Base-by-base conservation (phyloP, 805 yeast species). In the Saturnispora zaruensis region DNA sequence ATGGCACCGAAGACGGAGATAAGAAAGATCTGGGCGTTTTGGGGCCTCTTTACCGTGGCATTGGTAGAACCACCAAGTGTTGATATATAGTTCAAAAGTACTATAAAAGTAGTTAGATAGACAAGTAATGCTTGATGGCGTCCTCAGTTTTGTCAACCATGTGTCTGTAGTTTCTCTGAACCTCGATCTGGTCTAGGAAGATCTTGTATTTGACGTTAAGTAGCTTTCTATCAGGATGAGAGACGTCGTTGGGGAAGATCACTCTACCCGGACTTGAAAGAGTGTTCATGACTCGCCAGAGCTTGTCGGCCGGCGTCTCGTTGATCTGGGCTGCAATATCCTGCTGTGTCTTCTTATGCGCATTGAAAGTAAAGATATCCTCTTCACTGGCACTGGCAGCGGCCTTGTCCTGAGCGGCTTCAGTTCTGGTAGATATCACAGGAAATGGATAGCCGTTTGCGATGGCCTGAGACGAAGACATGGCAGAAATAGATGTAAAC, bases 221-320 rank as follows among this genome's bases (percentile, higher is more conserved):
- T 53, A 93, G 72, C 57, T 73, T 71, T 59, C 88, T 74, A 66
- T 87, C 95, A 0, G 86, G 79, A 51, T 78, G 76, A 41, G 68
- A 67, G 16, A 62, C 68, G 4, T 76, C 65, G 23, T 79, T 67
- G 3, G 99, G 98, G 55, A 71, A 66, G 37, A 93, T 84, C 11
- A 82, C 88, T 56, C 75, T 75, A 42, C 96, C 98, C 21, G 83
- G 79, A 6, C 95, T 91, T 1, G 96, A 84, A 72, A 90, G 75
- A 53, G 76, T 75, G 56, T 77, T 77, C 99, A 93, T 93, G 36
- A 84, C 81, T 34, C 80, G 78, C 98, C 98, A 91, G 51, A 93
- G 71, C 49, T 73, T 75, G 55, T 80, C 82, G 32, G 87, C 87
- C 3, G 78, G 67, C 38, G 63, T 60, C 18, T 50, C 55, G 4